phyloP scores from a whole-genome alignment of 2,329 filamentous ascomycete species.

The Aschersonia sp. region DNA sequence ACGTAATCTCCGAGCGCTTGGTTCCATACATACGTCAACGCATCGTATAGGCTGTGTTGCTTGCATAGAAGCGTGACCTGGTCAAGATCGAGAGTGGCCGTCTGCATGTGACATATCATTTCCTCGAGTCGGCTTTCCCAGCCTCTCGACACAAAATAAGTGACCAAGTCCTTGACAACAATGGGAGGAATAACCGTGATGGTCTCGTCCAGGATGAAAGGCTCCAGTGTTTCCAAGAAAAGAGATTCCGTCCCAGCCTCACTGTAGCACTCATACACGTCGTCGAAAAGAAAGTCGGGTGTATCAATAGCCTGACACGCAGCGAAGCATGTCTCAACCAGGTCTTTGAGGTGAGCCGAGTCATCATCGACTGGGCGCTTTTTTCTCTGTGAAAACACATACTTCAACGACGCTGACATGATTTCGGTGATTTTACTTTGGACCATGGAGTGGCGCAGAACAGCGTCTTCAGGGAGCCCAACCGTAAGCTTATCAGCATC shows the following conservation, averaged over 20 bases:
- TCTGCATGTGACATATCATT: slow-evolving; percentile 86
- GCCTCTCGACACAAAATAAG: slow-evolving; percentile 62
- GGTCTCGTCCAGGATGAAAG: slow-evolving; percentile 67
- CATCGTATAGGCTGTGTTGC: slow-evolving; percentile 83
- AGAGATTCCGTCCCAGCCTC: slow-evolving; percentile 57
- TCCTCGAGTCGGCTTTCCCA: slow-evolving; percentile 74
- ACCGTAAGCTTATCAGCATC: slow-evolving; percentile 90
- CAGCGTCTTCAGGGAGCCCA: slow-evolving; percentile 74
- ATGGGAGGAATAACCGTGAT: slow-evolving; percentile 65
- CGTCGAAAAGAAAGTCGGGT: slow-evolving; percentile 75
- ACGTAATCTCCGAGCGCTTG: slow-evolving; percentile 79
- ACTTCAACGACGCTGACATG: slow-evolving; percentile 80
- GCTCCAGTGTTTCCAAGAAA: slow-evolving; percentile 79
- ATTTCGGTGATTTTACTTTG: slow-evolving; percentile 84
- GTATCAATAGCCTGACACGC: slow-evolving; percentile 70
- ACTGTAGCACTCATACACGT: slow-evolving; percentile 82
- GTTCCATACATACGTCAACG: slow-evolving; percentile 94
- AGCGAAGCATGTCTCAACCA: slow-evolving; percentile 70
- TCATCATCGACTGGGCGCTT: slow-evolving; percentile 28
- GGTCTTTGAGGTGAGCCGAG: slow-evolving; percentile 52
- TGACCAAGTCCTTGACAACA: slow-evolving; percentile 74
- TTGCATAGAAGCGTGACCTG: slow-evolving; percentile 85
- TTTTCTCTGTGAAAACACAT: slow-evolving; percentile 60
- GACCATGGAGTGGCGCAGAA: slow-evolving; percentile 64
- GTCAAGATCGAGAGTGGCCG: slow-evolving; percentile 81